phyloP scores from a whole-genome alignment of 768 basidiomycete genomes.

The Panus rudis region DNA sequence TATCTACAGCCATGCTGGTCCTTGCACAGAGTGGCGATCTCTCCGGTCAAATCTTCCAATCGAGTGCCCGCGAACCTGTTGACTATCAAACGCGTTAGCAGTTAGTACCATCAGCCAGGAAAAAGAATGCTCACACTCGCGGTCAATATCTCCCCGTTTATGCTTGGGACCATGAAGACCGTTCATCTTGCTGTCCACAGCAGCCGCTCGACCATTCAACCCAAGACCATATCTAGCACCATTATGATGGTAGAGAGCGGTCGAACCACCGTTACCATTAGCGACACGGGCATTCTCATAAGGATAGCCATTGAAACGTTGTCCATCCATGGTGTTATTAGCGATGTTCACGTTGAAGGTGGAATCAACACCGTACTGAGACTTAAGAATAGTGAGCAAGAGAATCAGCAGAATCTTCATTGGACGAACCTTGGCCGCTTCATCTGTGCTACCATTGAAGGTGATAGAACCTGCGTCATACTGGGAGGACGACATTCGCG shows the following conservation, averaged over 20 bases:
- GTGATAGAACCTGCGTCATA: constrained; percentile 48
- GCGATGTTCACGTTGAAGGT: constrained; percentile 37
- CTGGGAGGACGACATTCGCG: constrained; percentile 52
- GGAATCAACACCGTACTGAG: constrained; percentile 42
- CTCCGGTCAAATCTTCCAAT: constrained; percentile 91
- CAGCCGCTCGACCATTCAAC: constrained; percentile 44
- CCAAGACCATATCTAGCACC: constrained; percentile 72
- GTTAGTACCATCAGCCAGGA: not conserved
- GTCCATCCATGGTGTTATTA: constrained; percentile 39
- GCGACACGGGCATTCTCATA: constrained; percentile 41
- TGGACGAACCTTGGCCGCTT: constrained; percentile 48
- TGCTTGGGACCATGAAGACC: constrained; percentile 90
- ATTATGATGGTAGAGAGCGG: constrained; percentile 72
- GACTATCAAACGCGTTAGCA: constrained; percentile 37
- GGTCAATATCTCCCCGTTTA: constrained; percentile 88
- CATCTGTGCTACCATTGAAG: constrained; percentile 51
- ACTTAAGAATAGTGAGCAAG: constrained; percentile 8
- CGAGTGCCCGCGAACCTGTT: constrained; percentile 96
- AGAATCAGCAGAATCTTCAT: constrained; percentile 12
- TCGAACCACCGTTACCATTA: constrained; percentile 51
- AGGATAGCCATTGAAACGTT: constrained; percentile 51
- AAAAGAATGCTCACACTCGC: constrained; percentile 51
- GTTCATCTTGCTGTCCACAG: constrained; percentile 75
- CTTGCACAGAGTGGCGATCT: constrained; percentile 91
- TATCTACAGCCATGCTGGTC: constrained; percentile 99